Evolutionary conservation across 768 basidiomycete species (phyloP).

Genomic region (Leccinellum albellum): DNA sequence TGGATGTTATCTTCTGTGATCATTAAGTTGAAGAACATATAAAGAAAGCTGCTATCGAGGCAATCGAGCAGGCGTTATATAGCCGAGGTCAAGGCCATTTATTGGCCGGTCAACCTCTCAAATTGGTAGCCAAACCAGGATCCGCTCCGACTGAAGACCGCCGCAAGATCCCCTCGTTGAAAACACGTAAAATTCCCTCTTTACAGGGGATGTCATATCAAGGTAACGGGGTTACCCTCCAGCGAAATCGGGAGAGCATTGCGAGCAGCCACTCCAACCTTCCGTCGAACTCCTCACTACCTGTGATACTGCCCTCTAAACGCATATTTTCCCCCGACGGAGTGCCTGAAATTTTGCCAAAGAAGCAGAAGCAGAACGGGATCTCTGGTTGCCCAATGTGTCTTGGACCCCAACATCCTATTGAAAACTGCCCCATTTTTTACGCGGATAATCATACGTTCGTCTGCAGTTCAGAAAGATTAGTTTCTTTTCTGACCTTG

Average conservation of each 20-base stretch:
- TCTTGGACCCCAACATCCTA: conserved; percentile 38
- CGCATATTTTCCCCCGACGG: conserved; percentile 33
- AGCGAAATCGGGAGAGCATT: background rate
- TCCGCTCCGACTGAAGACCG: conserved; percentile 1
- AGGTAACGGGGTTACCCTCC: background rate
- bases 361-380: conserved; percentile 36
- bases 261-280: background rate
- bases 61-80: conserved; percentile 64
- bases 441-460: conserved; percentile 53
- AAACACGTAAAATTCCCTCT: conserved; percentile 1
- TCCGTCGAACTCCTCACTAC: background rate
- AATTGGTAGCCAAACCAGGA: conserved; percentile 41
- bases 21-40: conserved; percentile 5
- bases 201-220: background rate
- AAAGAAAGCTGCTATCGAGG: conserved; percentile 61
- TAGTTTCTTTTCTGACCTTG: conserved; percentile 5
- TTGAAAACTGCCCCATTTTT: conserved; percentile 56
- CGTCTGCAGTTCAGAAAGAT: conserved; percentile 1
- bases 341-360: conserved; percentile 26
- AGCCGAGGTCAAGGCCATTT: conserved; percentile 53
- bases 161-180: background rate
- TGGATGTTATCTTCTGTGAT: conserved; percentile 6
- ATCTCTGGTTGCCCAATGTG: conserved; percentile 47
- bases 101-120: conserved; percentile 62
- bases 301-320: conserved; percentile 30